phyloP scores from a whole-genome alignment of 2,329 filamentous ascomycete genomes.

The Mariannaea sp. region DNA sequence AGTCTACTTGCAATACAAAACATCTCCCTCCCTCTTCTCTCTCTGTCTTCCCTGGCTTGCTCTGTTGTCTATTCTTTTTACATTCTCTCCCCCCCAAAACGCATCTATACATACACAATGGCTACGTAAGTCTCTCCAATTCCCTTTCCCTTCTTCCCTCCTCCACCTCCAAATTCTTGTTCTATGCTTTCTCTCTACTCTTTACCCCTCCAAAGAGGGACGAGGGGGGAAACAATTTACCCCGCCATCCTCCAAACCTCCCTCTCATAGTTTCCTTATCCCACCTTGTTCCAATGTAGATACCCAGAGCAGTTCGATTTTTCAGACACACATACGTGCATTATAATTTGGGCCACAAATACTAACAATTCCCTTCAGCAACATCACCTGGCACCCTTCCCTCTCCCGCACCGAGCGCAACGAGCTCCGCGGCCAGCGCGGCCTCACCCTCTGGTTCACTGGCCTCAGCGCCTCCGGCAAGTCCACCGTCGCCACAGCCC shows the following conservation, averaged over 20 bases:
- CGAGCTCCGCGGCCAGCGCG: constrained; percentile 76
- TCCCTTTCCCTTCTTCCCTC: neutral
- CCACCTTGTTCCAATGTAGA: constrained; percentile 3
- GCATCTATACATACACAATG: no score
- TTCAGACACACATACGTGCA: no score
- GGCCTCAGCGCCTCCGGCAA: constrained; percentile 96
- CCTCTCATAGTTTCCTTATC: neutral
- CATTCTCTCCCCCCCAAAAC: no score
- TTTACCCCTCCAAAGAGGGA: constrained; percentile 18
- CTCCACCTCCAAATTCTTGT: neutral
- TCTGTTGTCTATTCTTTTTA: no score
- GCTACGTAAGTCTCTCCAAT: constrained; percentile 40
- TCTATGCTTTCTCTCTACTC: neutral
- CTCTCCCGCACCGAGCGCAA: constrained; percentile 80
- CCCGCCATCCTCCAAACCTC: constrained; percentile 15
- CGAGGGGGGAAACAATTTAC: constrained; percentile 15
- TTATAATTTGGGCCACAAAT: no score
- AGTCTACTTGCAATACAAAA: no score
- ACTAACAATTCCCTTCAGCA: constrained; percentile 55
- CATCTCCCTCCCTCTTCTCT: no score
- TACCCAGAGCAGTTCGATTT: neutral
- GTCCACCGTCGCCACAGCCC: constrained; percentile 93
- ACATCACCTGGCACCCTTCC: constrained; percentile 88
- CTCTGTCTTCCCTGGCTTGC: no score
- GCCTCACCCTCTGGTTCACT: constrained; percentile 97